A percentile compares a stretch with the other conserved stretches of the same genome.
These are phyloP conservation scores for Phialophora tarda DNA, from an alignment of 2,329 filamentous ascomycete genomes.

Conservation along the genomic window DNA sequence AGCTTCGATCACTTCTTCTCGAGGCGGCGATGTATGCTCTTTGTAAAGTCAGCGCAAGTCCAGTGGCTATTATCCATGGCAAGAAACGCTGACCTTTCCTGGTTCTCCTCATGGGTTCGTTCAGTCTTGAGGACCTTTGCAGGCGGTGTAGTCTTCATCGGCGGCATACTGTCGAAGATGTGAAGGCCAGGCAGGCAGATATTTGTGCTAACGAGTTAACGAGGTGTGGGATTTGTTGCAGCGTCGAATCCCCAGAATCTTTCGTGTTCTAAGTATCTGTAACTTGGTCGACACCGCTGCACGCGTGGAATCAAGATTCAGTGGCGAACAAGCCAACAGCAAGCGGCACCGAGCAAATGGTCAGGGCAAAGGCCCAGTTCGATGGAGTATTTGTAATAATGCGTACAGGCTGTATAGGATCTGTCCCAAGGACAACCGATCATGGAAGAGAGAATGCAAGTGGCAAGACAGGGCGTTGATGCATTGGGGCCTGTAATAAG, in stretches of 20 bases:
- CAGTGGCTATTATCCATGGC: not conserved
- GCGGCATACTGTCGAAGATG: conserved; percentile 33
- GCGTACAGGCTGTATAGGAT: not conserved
- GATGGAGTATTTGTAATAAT: not conserved
- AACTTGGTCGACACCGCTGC: not conserved
- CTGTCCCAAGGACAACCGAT: not conserved
- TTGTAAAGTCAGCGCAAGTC: conserved; percentile 34
- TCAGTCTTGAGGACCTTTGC: conserved; percentile 40
- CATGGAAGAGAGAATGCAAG: not conserved
- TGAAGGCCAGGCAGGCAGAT: not conserved
- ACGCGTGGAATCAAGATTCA: not conserved
- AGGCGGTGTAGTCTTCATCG: conserved; percentile 38
- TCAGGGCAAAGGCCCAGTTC: not conserved
- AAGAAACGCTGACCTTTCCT: conserved; percentile 48
- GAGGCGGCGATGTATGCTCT: conserved; percentile 93
- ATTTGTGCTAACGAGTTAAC: not conserved
- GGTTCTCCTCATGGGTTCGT: conserved; percentile 47
- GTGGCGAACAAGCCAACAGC: not conserved
- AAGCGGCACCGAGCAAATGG: not conserved
- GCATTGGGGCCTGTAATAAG: not conserved
- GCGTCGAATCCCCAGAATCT: not conserved
- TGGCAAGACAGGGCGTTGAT: conserved; percentile 6
- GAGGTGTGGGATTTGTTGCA: not conserved
- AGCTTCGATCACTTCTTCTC: conserved; percentile 79
- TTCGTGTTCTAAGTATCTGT: not conserved